A percentile compares a stretch with the other conserved stretches of the same genome.
phyloP scores from a whole-genome alignment of 2,329 filamentous ascomycete species.

The Xylariales sp. region DNA sequence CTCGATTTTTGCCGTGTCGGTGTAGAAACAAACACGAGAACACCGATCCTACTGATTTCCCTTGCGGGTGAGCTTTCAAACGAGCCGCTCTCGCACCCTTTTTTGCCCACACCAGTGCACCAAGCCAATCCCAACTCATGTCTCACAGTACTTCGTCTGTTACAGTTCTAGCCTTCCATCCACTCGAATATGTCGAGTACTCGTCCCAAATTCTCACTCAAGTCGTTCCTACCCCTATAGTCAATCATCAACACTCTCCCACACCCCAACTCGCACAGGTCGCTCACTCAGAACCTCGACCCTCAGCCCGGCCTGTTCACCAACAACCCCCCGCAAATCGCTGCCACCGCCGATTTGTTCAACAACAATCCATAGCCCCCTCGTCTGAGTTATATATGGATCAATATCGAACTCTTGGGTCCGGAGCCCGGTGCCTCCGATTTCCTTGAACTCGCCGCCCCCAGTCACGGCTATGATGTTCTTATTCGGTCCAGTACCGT shows the following conservation, averaged over 20 bases:
- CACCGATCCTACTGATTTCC: too few relatives aligned
- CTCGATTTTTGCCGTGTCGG: too few relatives aligned
- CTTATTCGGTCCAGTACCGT: constrained; percentile 54
- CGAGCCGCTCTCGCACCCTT: too few relatives aligned
- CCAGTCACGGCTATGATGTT: constrained; percentile 59
- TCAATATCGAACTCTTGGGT: constrained; percentile 72
- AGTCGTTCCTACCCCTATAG: too few relatives aligned
- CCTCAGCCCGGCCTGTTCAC: constrained; percentile 40
- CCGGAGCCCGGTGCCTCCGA: constrained; percentile 55
- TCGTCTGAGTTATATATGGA: constrained; percentile 49
- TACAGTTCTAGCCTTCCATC: too few relatives aligned
- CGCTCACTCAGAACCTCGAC: constrained; percentile 50
- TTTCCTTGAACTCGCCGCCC: constrained; percentile 68
- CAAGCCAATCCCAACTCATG: too few relatives aligned
- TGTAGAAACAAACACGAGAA: too few relatives aligned
- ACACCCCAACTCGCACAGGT: constrained; percentile 36
- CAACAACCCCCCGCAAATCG: constrained; percentile 18
- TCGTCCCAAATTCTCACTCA: too few relatives aligned
- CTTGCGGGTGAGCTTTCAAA: too few relatives aligned
- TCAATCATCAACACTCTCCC: constrained; percentile 31
- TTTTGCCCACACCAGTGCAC: too few relatives aligned
- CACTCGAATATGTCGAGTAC: too few relatives aligned
- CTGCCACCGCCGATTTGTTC: constrained; percentile 62
- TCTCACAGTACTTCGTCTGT: too few relatives aligned
- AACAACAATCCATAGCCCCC: constrained; percentile 73